phyloP scores from a whole-genome alignment of 2,329 filamentous ascomycete species.

The Incumbomyces lentus region DNA sequence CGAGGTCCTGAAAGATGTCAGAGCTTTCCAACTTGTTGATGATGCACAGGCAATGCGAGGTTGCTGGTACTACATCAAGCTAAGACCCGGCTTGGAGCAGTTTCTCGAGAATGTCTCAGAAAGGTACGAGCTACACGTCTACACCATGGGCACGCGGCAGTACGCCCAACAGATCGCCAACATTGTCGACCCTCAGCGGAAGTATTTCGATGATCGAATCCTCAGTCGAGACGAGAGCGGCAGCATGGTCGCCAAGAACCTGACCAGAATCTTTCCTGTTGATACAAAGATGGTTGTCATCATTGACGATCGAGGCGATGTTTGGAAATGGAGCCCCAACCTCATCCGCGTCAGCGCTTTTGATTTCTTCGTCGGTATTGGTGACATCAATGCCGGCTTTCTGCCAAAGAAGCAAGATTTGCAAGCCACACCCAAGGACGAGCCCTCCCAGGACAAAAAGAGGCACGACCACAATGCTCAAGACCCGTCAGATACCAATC shows the following conservation, averaged over 20 bases:
- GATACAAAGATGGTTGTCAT: conserved; percentile 99
- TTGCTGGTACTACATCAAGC: conserved; percentile 98
- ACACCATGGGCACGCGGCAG: conserved; percentile 97
- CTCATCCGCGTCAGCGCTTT: conserved; percentile 91
- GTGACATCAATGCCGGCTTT: conserved; percentile 97
- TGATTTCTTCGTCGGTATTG: conserved; percentile 96
- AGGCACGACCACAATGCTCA: too few species aligned
- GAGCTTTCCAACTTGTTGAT: conserved; percentile 78
- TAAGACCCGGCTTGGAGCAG: conserved; percentile 72
- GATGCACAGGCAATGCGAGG: conserved; percentile 64
- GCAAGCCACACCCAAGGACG: conserved; percentile 16
- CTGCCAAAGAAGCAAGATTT: conserved; percentile 62
- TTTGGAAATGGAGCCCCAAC: conserved; percentile 89
- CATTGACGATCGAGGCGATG: conserved; percentile 92
- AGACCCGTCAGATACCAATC: conserved; percentile 23
- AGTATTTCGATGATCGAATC: conserved; percentile 85
- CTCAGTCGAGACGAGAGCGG: conserved; percentile 96
- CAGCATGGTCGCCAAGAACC: conserved; percentile 78
- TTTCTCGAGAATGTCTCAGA: conserved; percentile 70
- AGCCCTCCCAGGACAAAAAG: conserved; percentile 10
- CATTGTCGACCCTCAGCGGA: conserved; percentile 82
- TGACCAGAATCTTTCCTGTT: conserved; percentile 85
- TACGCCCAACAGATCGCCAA: conserved; percentile 86
- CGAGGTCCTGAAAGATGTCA: conserved; percentile 77
- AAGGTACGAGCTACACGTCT: conserved; percentile 91